These are phyloP conservation scores for Alopecurus myosuroides DNA, from an alignment of 176 grass and related monocot genomes.

Conservation along the genomic window DNA sequence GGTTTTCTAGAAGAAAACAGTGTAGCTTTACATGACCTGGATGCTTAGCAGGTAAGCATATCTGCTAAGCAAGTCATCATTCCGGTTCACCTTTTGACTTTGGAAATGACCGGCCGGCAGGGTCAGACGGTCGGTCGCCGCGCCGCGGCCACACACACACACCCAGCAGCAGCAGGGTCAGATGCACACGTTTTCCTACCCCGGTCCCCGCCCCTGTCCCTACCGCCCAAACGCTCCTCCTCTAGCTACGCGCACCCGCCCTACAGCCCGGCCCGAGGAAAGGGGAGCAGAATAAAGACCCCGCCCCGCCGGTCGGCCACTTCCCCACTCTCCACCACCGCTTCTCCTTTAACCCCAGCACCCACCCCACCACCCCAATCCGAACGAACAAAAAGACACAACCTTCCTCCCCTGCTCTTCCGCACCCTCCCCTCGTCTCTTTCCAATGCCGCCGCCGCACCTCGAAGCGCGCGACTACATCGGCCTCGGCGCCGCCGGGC, in stretches of 20 bases:
- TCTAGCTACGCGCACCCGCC: slow-evolving; percentile 20
- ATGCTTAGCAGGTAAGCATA: not conserved
- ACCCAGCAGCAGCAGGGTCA: too few relatives aligned
- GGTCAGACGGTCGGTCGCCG: not conserved
- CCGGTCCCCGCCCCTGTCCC: not conserved
- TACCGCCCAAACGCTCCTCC: not conserved
- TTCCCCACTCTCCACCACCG: not conserved
- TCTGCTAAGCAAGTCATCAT: not conserved
- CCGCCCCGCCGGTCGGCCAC: slow-evolving; percentile 44
- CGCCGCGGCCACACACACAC: not conserved
- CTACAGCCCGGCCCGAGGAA: slow-evolving; percentile 9
- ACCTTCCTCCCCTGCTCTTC: not conserved
- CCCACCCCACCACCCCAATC: not conserved
- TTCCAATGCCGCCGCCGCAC: slow-evolving; percentile 24
- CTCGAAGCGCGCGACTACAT: slow-evolving; percentile 55
- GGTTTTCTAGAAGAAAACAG: not conserved
- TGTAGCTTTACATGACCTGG: not conserved
- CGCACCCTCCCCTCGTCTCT: not conserved
- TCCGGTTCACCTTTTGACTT: not conserved
- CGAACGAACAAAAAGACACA: not conserved
- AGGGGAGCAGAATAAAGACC: slow-evolving; percentile 26
- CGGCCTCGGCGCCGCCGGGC: slow-evolving; percentile 10
- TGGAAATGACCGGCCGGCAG: not conserved
- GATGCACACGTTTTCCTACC: not conserved
- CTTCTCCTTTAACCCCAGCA: not conserved